Percentiles rank a stretch among this genome's conserved stretches.
Evolutionary conservation across 768 basidiomycete genomes (phyloP).

Genomic region (Mycena crocata): DNA sequence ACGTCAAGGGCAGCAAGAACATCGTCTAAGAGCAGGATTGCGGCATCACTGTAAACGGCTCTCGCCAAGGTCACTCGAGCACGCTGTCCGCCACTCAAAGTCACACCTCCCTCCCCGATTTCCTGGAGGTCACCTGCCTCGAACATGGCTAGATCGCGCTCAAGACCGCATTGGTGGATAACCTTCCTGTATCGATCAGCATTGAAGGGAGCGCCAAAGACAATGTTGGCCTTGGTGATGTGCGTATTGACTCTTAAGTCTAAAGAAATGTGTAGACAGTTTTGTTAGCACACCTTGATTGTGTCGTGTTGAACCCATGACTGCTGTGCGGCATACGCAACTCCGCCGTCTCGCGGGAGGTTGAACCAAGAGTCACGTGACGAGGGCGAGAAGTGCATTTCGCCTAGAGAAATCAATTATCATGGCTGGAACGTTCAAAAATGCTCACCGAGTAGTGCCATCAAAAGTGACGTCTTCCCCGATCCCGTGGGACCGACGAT

Average conservation of each 20-base stretch:
- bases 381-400: constrained; percentile 74
- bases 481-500: constrained; percentile 70
- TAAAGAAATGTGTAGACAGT: not conserved
- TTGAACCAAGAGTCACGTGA: constrained; percentile 71
- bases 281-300: constrained; percentile 58
- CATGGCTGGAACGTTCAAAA: constrained; percentile 1
- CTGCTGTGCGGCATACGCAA: constrained; percentile 87
- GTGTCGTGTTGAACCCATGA: constrained; percentile 89
- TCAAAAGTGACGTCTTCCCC: constrained; percentile 75
- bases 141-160: constrained; percentile 76
- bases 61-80: constrained; percentile 60
- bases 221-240: constrained; percentile 73
- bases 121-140: constrained; percentile 76
- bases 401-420: constrained; percentile 48
- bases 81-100: constrained; percentile 66
- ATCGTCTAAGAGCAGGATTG: constrained; percentile 81
- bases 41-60: constrained; percentile 61
- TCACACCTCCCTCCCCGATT: constrained; percentile 77
- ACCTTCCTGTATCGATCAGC: constrained; percentile 83
- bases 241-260: too few relatives aligned
- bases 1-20: constrained; percentile 76
- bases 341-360: constrained; percentile 73
- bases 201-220: constrained; percentile 83
- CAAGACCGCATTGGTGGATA: constrained; percentile 78
- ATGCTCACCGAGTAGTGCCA: constrained; percentile 63